phyloP scores from a whole-genome alignment of 352 stramenopile species.

The Peronospora farinosa region DNA sequence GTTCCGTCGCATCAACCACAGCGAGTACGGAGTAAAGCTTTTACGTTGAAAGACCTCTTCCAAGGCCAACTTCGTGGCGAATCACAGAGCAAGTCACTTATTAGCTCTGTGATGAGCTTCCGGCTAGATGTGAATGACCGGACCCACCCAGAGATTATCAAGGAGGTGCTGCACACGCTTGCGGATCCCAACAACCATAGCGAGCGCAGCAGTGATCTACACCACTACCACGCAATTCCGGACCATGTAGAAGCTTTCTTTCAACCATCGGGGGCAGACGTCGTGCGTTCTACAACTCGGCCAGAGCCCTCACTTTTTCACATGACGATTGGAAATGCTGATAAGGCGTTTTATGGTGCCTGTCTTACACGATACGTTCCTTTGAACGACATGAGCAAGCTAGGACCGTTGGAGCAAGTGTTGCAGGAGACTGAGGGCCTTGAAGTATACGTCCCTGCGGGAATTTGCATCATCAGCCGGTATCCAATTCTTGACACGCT shows the following conservation, averaged over 20 bases:
- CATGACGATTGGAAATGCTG: constrained; percentile 75
- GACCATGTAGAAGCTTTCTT: constrained; percentile 84
- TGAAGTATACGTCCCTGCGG: constrained; percentile 67
- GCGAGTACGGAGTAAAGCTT: constrained; percentile 64
- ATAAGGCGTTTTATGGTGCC: constrained; percentile 77
- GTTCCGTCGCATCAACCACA: constrained; percentile 76
- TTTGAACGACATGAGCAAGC: constrained; percentile 53
- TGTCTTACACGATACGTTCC: constrained; percentile 78
- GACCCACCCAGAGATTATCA: constrained; percentile 47
- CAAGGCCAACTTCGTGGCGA: constrained; percentile 57
- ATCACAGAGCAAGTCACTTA: constrained; percentile 50
- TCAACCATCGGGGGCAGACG: constrained; percentile 47
- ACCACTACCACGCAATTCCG: constrained; percentile 70
- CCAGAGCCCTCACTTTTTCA: constrained; percentile 71
- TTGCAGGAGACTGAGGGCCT: constrained; percentile 77
- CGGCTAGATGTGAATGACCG: constrained; percentile 57
- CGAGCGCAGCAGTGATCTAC: constrained; percentile 51
- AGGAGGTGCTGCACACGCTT: constrained; percentile 67
- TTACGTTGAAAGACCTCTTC: constrained; percentile 56
- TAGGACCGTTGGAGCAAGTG: constrained; percentile 70
- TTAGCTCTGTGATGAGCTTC: constrained; percentile 70
- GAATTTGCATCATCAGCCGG: constrained; percentile 75
- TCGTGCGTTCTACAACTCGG: constrained; percentile 50
- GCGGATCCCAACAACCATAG: constrained; percentile 34
- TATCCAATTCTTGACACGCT: constrained; percentile 79